These are phyloP conservation scores for Achaetomiella virescens DNA, from an alignment of 495 filamentous ascomycete genomes.

Conservation along the genomic window DNA sequence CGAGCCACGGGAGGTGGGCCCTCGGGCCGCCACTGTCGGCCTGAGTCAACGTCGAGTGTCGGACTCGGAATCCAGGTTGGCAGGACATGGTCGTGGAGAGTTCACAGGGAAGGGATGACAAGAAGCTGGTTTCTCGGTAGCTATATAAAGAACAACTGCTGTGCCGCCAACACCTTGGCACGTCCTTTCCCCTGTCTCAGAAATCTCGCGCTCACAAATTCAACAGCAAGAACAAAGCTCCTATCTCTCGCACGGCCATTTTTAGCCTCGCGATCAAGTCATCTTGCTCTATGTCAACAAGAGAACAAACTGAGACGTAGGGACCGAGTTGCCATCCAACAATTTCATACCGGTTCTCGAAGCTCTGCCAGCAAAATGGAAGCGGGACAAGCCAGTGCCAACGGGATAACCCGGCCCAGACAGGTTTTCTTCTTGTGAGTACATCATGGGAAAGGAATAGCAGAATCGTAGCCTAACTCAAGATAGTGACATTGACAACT, in stretches of 20 bases:
- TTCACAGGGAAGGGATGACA: not conserved
- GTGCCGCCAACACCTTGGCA: no score
- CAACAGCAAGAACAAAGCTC: no score
- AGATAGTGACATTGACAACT: conserved; percentile 87
- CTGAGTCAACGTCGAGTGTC: conserved; percentile 18
- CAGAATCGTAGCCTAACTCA: conserved; percentile 2
- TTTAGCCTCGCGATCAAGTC: no score
- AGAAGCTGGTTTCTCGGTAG: not conserved
- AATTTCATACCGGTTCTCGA: not conserved
- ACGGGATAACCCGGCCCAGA: conserved; percentile 18
- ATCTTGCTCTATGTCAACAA: no score
- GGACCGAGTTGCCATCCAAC: not conserved
- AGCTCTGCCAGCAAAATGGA: not conserved
- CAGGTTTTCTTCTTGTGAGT: conserved; percentile 47
- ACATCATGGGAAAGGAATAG: not conserved
- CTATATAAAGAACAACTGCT: no score
- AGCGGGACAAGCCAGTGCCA: not conserved
- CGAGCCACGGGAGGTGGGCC: no score
- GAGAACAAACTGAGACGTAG: not conserved
- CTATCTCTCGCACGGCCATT: no score
- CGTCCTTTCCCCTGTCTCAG: no score
- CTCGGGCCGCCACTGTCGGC: conserved; percentile 4
- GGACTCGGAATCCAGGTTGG: not conserved
- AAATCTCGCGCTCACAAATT: no score
- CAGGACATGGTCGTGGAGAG: not conserved